A percentile compares a stretch with the other conserved stretches of the same genome.
phyloP scores from a whole-genome alignment of 148 eudicot genomes.

The Drosera capensis region DNA sequence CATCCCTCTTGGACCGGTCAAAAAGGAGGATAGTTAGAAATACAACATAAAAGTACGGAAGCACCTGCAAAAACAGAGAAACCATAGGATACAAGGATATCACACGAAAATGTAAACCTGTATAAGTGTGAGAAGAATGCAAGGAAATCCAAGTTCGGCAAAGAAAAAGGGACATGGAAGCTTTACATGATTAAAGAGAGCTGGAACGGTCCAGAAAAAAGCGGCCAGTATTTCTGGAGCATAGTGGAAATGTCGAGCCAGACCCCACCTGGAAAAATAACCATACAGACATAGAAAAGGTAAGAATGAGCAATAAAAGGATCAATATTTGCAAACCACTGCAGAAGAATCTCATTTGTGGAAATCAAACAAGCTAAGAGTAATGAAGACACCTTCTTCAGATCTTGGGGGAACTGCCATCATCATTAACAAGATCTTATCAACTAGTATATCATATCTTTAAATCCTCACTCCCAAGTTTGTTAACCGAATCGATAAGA shows the following conservation, averaged over 20 bases:
- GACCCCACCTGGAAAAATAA: slow-evolving; percentile 79
- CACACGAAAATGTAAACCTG: background rate
- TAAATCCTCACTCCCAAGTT: too few relatives aligned
- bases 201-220: slow-evolving; percentile 96
- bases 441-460: too few relatives aligned
- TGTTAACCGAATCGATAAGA: too few relatives aligned
- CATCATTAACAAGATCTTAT: too few relatives aligned
- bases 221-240: slow-evolving; percentile 83
- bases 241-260: slow-evolving; percentile 95
- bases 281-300: too few relatives aligned
- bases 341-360: background rate
- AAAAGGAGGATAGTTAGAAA: slow-evolving; percentile 78
- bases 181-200: slow-evolving; percentile 78
- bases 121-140: background rate
- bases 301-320: too few relatives aligned
- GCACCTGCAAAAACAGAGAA: slow-evolving; percentile 34
- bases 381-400: too few relatives aligned
- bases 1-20: slow-evolving; percentile 92
- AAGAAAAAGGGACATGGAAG: background rate
- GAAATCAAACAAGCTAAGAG: too few relatives aligned
- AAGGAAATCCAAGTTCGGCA: background rate
- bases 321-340: background rate
- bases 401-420: too few relatives aligned
- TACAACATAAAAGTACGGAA: slow-evolving; percentile 84
- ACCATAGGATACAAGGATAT: background rate